Conservation (phyloP, 257 asterid species). For the Phtheirospermum japonicum region DNA sequence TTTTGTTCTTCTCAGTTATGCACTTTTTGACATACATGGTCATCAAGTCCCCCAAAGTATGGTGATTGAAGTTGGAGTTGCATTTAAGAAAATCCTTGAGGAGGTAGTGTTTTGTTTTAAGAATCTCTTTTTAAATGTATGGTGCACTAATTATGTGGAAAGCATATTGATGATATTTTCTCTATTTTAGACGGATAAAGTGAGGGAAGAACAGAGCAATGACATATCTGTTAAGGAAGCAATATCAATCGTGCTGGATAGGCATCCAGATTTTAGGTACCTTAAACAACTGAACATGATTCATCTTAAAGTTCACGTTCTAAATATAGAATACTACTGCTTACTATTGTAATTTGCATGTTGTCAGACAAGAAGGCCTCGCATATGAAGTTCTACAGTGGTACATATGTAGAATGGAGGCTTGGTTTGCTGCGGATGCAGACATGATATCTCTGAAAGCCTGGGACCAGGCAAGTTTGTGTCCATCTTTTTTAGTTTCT, state of each 20-base stretch:
- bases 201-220: conserved; percentile 62
- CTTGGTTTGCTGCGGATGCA: conserved; percentile 99
- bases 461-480: conserved; percentile 89
- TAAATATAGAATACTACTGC: conserved; percentile 25
- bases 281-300: neutral
- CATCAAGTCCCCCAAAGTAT: conserved; percentile 78
- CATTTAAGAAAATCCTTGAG: conserved; percentile 80
- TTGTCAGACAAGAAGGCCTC: conserved; percentile 71
- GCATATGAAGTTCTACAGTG: conserved; percentile 90
- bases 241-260: conserved; percentile 71
- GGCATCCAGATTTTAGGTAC: conserved; percentile 83
- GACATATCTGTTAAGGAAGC: conserved; percentile 92
- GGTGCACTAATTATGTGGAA: neutral
- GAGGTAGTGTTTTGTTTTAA: conserved; percentile 52
- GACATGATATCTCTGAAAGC: conserved; percentile 92
- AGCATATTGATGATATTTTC: conserved; percentile 27
- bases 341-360: conserved; percentile 25
- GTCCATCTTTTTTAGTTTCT: neutral
- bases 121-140: conserved; percentile 6
- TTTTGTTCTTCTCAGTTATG: conserved; percentile 51
- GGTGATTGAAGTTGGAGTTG: conserved; percentile 82
- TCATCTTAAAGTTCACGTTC: conserved; percentile 11
- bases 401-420: conserved; percentile 99
- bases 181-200: conserved; percentile 73
- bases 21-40: conserved; percentile 78